phyloP scores from a whole-genome alignment of 257 asterid species.

The Scutellaria baicalensis region DNA sequence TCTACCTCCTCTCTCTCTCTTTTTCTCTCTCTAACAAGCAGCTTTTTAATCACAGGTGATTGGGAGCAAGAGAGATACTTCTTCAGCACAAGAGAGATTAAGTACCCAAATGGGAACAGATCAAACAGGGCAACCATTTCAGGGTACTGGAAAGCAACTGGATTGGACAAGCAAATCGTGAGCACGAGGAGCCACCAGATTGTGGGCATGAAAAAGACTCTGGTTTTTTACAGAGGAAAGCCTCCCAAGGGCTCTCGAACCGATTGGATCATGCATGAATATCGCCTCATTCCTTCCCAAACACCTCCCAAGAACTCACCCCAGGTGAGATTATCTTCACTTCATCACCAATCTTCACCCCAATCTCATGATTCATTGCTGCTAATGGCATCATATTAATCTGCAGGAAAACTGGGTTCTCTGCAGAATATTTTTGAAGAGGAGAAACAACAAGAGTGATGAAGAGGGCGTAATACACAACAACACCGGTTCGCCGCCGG shows the following conservation, averaged over 20 bases:
- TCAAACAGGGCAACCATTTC: conserved; percentile 60
- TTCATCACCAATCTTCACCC: background rate
- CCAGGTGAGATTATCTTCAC: conserved; percentile 1
- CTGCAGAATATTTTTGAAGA: conserved; percentile 53
- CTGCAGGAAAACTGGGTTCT: conserved; percentile 57
- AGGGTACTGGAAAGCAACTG: conserved; percentile 67
- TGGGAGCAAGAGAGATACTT: conserved; percentile 48
- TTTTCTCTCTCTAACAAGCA: background rate
- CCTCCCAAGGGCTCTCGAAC: conserved; percentile 52
- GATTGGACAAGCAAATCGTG: conserved; percentile 42
- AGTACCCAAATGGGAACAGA: conserved; percentile 51
- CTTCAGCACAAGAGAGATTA: conserved; percentile 47
- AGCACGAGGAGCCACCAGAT: conserved; percentile 17
- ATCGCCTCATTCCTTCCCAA: conserved; percentile 39
- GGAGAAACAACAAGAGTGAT: conserved; percentile 28
- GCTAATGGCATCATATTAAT: background rate
- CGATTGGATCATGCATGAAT: conserved; percentile 65
- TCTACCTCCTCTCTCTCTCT: background rate
- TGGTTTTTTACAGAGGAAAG: conserved; percentile 56
- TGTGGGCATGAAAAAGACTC: conserved; percentile 56
- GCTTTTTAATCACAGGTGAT: conserved; percentile 24
- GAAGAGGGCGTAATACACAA: background rate
- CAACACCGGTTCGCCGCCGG: conserved; percentile 10
- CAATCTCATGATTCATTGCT: background rate
- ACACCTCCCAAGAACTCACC: conserved; percentile 4